Conservation (phyloP, 169 alveolate genomes). For the Theileria orientalis region DNA sequence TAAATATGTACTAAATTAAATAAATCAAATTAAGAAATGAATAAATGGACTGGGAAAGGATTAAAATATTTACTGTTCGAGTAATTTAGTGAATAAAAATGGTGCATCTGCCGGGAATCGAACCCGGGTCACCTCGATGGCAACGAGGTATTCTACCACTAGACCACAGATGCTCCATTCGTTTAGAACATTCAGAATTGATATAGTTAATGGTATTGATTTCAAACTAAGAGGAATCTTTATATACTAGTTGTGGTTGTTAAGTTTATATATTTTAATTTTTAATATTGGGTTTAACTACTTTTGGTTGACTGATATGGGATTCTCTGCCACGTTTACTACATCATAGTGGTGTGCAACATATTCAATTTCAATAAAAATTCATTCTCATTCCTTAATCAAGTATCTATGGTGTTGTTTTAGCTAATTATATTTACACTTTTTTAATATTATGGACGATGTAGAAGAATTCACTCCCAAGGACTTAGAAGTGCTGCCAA, state of each 20-base stretch:
- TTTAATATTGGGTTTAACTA: not conserved
- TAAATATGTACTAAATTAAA: not conserved
- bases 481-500: conserved; percentile 54
- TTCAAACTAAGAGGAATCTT: not conserved
- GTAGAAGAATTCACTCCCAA: conserved; percentile 39
- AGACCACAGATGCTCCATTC: conserved; percentile 90
- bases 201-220: not conserved
- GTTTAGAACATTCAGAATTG: not conserved
- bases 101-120: conserved; percentile 97
- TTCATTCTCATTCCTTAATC: too few relatives aligned
- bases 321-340: not conserved
- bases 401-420: not conserved
- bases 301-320: not conserved
- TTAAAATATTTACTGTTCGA: not conserved
- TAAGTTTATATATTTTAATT: not conserved
- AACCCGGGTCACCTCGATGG: conserved; percentile 99
- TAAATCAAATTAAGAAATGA: not conserved
- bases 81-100: conserved; percentile 17
- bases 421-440: not conserved
- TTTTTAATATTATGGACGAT: conserved; percentile 15
- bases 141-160: conserved; percentile 97
- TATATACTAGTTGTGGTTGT: not conserved
- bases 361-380: not conserved
- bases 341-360: not conserved
- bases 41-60: not conserved